Conservation (phyloP, 352 stramenopile species). For the Pythium brassicae region DNA sequence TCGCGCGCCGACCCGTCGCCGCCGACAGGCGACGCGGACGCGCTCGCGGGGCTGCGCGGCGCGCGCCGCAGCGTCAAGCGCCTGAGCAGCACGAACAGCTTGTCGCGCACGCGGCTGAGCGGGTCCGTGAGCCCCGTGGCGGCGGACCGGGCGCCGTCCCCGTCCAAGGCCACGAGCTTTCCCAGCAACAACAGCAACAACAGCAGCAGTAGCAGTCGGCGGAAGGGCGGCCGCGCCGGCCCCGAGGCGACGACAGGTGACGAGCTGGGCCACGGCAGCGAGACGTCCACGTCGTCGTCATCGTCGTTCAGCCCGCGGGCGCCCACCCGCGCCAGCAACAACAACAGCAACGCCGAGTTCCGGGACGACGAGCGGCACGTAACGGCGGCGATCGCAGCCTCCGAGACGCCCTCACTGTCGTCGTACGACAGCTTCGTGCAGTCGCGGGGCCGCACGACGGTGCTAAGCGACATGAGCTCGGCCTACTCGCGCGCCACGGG, state of each 20-base stretch:
- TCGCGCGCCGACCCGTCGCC: conserved; percentile 25
- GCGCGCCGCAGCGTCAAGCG: neutral
- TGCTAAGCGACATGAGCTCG: conserved; percentile 15
- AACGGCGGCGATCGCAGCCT: conserved; percentile 15
- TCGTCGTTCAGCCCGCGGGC: neutral
- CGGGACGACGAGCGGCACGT: conserved; percentile 11
- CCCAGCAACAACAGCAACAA: neutral
- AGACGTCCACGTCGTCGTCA: conserved; percentile 20
- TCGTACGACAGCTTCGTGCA: conserved; percentile 19
- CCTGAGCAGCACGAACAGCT: conserved; percentile 8
- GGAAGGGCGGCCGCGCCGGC: neutral
- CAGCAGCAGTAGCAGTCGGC: neutral
- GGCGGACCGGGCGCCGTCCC: neutral
- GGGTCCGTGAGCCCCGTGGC: conserved; percentile 12
- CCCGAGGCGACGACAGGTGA: neutral
- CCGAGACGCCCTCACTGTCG: conserved; percentile 9
- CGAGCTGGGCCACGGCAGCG: conserved; percentile 29
- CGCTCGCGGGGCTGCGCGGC: neutral
- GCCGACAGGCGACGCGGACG: conserved; percentile 15
- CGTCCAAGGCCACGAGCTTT: neutral
- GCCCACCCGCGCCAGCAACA: conserved; percentile 1
- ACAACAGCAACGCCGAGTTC: conserved; percentile 2
- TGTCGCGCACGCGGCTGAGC: conserved; percentile 12
- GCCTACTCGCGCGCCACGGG: conserved; percentile 6
- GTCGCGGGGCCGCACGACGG: conserved; percentile 31